A percentile compares a stretch with the other conserved stretches of the same genome.
phyloP scores from a whole-genome alignment of 768 basidiomycete genomes.

The Grammothele lineata region DNA sequence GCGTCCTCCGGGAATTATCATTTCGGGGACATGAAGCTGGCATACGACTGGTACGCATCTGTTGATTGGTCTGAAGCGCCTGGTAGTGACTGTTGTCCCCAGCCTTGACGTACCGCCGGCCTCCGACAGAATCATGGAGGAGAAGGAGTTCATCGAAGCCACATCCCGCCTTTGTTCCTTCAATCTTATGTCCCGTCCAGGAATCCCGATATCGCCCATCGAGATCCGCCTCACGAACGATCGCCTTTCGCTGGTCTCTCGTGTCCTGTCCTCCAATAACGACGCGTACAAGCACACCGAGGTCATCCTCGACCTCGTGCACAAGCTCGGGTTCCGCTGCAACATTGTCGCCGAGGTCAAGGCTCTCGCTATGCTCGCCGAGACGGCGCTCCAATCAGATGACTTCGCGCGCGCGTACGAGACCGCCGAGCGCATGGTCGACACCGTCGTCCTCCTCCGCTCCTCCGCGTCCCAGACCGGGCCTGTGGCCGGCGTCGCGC shows the following conservation, averaged over 20 bases:
- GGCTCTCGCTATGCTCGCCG: slow-evolving; percentile 85
- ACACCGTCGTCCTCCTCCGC: slow-evolving; percentile 50
- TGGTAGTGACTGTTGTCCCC: slow-evolving; percentile 1
- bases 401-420: slow-evolving; percentile 77
- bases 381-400: slow-evolving; percentile 77
- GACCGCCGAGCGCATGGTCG: slow-evolving; percentile 67
- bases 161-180: slow-evolving; percentile 95
- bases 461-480: slow-evolving; percentile 20
- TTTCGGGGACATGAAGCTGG: slow-evolving; percentile 92
- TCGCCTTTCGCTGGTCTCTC: slow-evolving; percentile 80
- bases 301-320: slow-evolving; percentile 84
- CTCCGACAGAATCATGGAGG: slow-evolving; percentile 57
- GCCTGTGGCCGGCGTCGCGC: slow-evolving; percentile 22
- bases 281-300: slow-evolving; percentile 91
- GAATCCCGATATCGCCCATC: slow-evolving; percentile 79
- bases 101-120: slow-evolving; percentile 74
- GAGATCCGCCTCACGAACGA: slow-evolving; percentile 92
- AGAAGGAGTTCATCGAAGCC: slow-evolving; percentile 95
- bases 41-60: slow-evolving; percentile 81
- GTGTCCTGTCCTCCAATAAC: slow-evolving; percentile 76
- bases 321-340: slow-evolving; percentile 78
- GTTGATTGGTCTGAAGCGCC: not conserved
- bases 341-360: slow-evolving; percentile 78
- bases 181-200: slow-evolving; percentile 71
- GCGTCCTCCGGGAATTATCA: slow-evolving; percentile 90